A percentile compares a stretch with the other conserved stretches of the same genome.
These are phyloP conservation scores for Botrytis fabae DNA, from an alignment of 2,329 filamentous ascomycete species.

Conservation along the genomic window DNA sequence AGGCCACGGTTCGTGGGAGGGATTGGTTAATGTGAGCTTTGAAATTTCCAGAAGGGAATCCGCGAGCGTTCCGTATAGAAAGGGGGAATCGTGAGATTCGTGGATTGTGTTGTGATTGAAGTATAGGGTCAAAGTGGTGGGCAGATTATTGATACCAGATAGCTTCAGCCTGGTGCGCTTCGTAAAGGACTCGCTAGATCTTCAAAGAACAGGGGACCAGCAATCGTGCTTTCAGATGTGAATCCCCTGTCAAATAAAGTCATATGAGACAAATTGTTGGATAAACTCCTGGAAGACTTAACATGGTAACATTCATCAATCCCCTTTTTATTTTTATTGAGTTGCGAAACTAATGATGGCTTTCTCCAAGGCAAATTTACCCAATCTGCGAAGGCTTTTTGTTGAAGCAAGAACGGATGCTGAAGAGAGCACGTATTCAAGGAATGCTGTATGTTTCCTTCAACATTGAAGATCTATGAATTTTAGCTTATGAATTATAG, in stretches of 20 bases:
- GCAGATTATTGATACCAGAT: conserved; percentile 16
- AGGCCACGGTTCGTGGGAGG: conserved; percentile 31
- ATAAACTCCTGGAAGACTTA: conserved; percentile 16
- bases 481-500: conserved; percentile 48
- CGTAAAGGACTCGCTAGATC: conserved; percentile 17
- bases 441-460: conserved; percentile 72
- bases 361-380: conserved; percentile 64
- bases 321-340: conserved; percentile 8
- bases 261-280: conserved; percentile 30
- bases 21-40: neutral
- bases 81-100: conserved; percentile 5
- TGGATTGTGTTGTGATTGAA: conserved; percentile 11
- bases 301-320: conserved; percentile 31
- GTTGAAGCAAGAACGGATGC: conserved; percentile 90
- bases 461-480: conserved; percentile 18
- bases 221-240: conserved; percentile 24
- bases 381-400: conserved; percentile 93
- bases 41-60: neutral
- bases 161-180: conserved; percentile 24
- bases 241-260: conserved; percentile 28
- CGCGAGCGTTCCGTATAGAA: neutral
- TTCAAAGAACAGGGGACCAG: conserved; percentile 26
- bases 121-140: conserved; percentile 21
- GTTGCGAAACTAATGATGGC: conserved; percentile 28
- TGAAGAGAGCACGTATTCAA: conserved; percentile 91